Base-by-base conservation (phyloP, 2,329 filamentous ascomycete genomes). In the Beauveria pseudobassiana region DNA sequence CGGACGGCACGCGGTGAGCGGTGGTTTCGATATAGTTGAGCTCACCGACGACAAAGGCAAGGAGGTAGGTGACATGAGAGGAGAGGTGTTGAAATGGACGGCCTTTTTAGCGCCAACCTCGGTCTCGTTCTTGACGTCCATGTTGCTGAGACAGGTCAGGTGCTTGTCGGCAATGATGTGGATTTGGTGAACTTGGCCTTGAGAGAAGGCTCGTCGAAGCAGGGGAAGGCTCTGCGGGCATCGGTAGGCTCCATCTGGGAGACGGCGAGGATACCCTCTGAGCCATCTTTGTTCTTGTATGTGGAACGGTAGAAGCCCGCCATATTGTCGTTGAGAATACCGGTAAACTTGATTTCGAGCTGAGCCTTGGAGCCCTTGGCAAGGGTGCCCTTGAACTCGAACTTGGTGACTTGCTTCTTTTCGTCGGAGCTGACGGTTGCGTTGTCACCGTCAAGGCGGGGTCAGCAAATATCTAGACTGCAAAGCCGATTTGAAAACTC, bases 241-340 rank as follows among this genome's bases (percentile, higher is more conserved):
- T 98, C 93, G 16, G 93, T 97, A 45, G 93, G 88, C 79, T 98
- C 93, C 90, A 98, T 96, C 80, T 98, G 93, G 20, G 91, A 91
- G 28, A 92, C 93, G 30, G 93, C 93, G 71, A 98, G 82, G 73
- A 93, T 89, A 67, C 89, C 90, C 63, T 88, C 87, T 63, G 85
- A 85, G 45, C 93, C 93, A 70, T 95, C 86, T 54, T 84, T 77
- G 64, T 86, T 87, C 80, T 95, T 96, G 81, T 93, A 98, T 7
- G 91, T 96, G 1, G 92, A 96, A 63, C 93, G 87, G 78, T 98
- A 98, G 83, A 98, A 98, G 53, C 93, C 93, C 54, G 93, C 93
- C 91, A 98, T 96, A 77, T 95, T 93, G 74, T 96, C 90, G 75
- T 96, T 96, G 70, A 96, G 78, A 49, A 81, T 82, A 46, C 92